phyloP scores from a whole-genome alignment of 2,329 filamentous ascomycete species.

The Fusarium clavum region DNA sequence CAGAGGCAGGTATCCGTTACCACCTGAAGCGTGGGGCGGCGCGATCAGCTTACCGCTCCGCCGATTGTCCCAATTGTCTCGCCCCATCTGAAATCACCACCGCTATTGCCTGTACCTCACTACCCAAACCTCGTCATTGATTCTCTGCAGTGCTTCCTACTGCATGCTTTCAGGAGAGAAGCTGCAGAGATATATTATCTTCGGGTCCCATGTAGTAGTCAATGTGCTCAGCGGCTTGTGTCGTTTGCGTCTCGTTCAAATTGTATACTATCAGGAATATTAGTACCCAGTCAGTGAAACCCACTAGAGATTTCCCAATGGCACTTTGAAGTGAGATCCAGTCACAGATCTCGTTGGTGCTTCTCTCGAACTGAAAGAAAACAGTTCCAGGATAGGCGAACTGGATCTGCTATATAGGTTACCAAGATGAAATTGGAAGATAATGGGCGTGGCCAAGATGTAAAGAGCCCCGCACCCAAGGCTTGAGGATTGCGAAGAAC shows the following conservation, averaged over 20 bases:
- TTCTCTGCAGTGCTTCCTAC: background rate
- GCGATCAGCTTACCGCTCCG: background rate
- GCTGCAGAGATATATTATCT: background rate
- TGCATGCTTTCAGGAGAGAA: background rate
- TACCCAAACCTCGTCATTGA: background rate
- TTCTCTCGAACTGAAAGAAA: background rate
- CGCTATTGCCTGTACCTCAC: background rate
- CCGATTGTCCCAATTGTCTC: background rate
- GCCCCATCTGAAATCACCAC: background rate
- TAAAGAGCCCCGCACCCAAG: background rate
- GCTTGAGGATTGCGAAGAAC: background rate
- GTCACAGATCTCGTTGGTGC: background rate
- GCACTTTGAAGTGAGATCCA: background rate
- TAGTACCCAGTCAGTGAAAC: background rate
- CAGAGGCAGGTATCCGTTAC: conserved; percentile 29
- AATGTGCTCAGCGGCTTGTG: background rate
- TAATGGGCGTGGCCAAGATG: background rate
- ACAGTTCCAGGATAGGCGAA: background rate
- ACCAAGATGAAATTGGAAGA: background rate
- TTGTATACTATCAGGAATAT: background rate
- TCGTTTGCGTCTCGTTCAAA: background rate
- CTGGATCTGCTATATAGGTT: background rate
- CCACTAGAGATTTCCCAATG: background rate
- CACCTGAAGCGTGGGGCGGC: background rate
- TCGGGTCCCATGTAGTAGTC: background rate